Evolutionary conservation across 2,329 filamentous ascomycete genomes (phyloP), one percentile per base, ranked within the genome.

Genomic region (Fusarium sp.): DNA sequence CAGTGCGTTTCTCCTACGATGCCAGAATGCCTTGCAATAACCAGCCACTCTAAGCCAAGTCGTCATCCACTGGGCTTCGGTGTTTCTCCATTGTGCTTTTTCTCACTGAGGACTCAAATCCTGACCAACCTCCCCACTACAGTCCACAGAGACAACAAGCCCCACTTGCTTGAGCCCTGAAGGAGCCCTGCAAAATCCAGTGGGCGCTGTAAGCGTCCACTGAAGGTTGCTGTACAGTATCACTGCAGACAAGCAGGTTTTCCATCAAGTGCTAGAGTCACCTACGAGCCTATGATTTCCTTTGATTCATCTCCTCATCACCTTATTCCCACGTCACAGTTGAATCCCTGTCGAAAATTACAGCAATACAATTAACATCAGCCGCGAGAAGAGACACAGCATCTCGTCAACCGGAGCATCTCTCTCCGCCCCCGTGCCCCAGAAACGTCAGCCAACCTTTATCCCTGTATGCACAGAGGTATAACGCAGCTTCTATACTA

Each of bases 161-260:
- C 66, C 65, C 65, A 69, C 66, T 51, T 62, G 21, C 57, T 43
- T 40, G 51, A 69, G 56, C 61, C 33, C 31, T 66, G 62, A 53
- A 47, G 43, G 22, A 47, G 33, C 36, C 50, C 54, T 65, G 54
- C 46, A 19, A 10, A 39, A 54, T 38, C 15, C 52, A 63, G 43
- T 44, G 46, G 26, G 28, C 34, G 47, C 51, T 69, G 66, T 62
- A 31, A 69, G 43, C 45, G 45, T 39, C 57, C 62, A 65, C 55
- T 69, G 55, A 40, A 69, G 40, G 51, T 38, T 59, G 38, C 45
- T 55, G 43, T 66, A 36, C 19, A 38, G 55, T 56, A 36, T 65
- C 51, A 58, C 62, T 9, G 11, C 62, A 67, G 47, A 46, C 55
- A 44, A 43, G 44, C 59, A 65, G 62, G 53, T 53, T 56, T 61